Evolutionary conservation across 345 rosid genomes (phyloP).

Genomic region (Bruguiera sexangula): DNA sequence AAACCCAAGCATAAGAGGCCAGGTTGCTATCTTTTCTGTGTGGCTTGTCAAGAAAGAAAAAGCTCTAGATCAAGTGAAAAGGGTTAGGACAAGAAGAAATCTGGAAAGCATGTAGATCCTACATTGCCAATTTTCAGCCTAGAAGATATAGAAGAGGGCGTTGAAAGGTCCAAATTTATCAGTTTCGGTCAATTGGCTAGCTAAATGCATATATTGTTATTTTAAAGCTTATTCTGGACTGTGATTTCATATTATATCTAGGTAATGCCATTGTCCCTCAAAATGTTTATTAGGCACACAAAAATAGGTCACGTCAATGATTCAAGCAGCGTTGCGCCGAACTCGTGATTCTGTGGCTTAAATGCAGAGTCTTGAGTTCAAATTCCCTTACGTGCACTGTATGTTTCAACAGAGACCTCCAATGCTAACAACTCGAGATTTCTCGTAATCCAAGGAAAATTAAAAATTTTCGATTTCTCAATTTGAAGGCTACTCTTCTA

Average conservation of each 20-base stretch:
- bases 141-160: conserved; percentile 96
- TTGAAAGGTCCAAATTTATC: conserved; percentile 60
- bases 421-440: no score
- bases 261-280: neutral
- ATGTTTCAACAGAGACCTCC: no score
- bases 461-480: no score
- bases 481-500: no score
- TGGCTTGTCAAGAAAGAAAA: conserved; percentile 80
- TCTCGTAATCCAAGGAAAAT: no score
- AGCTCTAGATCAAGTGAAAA: conserved; percentile 61
- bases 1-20: conserved; percentile 79
- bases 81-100: conserved; percentile 77
- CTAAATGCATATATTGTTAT: neutral
- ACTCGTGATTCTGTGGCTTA: no score
- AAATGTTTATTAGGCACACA: neutral
- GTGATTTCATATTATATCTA: neutral
- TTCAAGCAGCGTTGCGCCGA: neutral
- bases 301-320: neutral
- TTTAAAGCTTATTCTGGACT: no score
- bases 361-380: no score
- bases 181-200: neutral
- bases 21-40: conserved; percentile 66
- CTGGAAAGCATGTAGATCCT: conserved; percentile 79
- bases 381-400: no score
- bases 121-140: conserved; percentile 85